Conservation (phyloP, 140 eudicot genomes). For the Stevia rebaudiana region DNA sequence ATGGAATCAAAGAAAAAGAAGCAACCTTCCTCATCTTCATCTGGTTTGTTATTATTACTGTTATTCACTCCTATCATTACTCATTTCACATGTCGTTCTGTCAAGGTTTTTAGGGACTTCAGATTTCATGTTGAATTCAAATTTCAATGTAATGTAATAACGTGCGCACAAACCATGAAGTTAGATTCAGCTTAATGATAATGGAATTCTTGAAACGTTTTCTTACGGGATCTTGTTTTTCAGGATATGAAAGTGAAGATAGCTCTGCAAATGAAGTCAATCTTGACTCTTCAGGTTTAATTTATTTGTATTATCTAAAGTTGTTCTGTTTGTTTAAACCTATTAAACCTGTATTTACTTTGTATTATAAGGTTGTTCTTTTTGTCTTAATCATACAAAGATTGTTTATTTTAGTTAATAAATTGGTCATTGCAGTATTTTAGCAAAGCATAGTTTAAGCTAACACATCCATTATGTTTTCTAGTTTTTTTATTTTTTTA, state of each 20-base stretch:
- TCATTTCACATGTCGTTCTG: not conserved
- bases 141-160: not conserved
- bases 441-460: not conserved
- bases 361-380: not conserved
- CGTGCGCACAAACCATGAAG: not conserved
- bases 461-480: not conserved
- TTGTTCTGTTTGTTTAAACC: not conserved
- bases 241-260: slow-evolving; percentile 93
- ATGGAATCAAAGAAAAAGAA: slow-evolving; percentile 32
- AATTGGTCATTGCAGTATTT: not conserved
- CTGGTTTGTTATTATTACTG: slow-evolving; percentile 37
- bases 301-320: not conserved
- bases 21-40: slow-evolving; percentile 42
- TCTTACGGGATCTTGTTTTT: slow-evolving; percentile 12
- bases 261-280: slow-evolving; percentile 82
- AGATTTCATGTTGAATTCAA: not conserved
- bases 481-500: not conserved
- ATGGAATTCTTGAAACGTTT: not conserved
- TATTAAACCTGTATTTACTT: not conserved
- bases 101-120: not conserved
- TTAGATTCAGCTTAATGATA: not conserved
- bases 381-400: not conserved
- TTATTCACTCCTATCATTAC: not conserved
- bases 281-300: slow-evolving; percentile 71
- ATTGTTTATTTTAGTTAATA: not conserved